phyloP scores from a whole-genome alignment of 164 flowering plant genomes.

The Aristolochia contorta region DNA sequence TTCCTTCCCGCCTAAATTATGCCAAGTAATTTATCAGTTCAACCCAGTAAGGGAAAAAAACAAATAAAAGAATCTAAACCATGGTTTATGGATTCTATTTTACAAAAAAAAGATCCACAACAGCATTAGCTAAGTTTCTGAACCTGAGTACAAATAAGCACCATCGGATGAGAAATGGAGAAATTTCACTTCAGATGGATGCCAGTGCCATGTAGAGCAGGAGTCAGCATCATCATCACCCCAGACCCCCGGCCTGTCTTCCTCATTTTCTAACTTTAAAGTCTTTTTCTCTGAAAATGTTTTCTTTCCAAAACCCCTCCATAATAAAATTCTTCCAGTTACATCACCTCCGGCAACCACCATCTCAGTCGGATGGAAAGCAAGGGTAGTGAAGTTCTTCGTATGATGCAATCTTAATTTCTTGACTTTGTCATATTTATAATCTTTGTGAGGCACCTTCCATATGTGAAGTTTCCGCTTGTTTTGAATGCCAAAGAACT shows the following conservation, averaged over 20 bases:
- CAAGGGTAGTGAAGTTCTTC: conserved; percentile 51
- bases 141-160: conserved; percentile 89
- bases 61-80: neutral
- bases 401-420: conserved; percentile 78
- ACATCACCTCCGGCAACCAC: conserved; percentile 88
- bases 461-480: conserved; percentile 56
- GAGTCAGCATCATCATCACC: conserved; percentile 87
- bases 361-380: conserved; percentile 80
- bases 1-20: conserved; percentile 69
- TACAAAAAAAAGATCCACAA: too few species aligned
- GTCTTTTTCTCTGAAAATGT: conserved; percentile 24
- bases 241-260: conserved; percentile 78
- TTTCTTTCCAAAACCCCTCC: conserved; percentile 74
- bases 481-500: conserved; percentile 52
- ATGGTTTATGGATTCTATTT: too few species aligned
- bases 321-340: conserved; percentile 83
- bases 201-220: conserved; percentile 98
- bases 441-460: conserved; percentile 45
- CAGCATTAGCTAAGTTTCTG: too few species aligned
- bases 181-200: conserved; percentile 60
- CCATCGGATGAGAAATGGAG: conserved; percentile 86
- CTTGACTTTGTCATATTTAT: conserved; percentile 28
- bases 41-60: neutral
- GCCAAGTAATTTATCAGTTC: neutral
- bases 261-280: conserved; percentile 21